A percentile compares a stretch with the other conserved stretches of the same genome.
These are phyloP conservation scores for Corniculantispora saksenae DNA, from an alignment of 2,329 filamentous ascomycete genomes.

Conservation along the genomic window DNA sequence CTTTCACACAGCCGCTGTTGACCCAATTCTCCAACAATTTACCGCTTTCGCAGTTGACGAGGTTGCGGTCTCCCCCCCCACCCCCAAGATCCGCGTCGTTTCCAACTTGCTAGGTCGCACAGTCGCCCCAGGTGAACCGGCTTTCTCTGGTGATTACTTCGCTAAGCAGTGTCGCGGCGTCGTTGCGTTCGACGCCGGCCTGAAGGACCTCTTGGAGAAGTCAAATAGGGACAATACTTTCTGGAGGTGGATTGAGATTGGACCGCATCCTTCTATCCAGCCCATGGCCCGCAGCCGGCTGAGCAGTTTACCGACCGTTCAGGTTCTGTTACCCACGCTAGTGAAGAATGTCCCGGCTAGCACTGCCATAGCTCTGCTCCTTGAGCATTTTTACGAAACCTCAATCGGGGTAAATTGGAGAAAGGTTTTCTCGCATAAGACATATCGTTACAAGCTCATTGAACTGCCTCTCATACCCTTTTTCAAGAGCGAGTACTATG, in stretches of 20 bases:
- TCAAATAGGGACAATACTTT: neutral
- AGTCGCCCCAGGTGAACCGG: neutral
- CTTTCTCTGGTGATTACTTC: neutral
- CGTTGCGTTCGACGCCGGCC: neutral
- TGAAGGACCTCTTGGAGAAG: neutral
- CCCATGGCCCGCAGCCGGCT: neutral
- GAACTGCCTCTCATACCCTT: neutral
- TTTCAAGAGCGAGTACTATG: neutral
- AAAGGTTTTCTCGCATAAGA: neutral
- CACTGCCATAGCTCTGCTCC: neutral
- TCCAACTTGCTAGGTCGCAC: conserved; percentile 23
- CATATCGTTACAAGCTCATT: neutral
- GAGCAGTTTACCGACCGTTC: neutral
- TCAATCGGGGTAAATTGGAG: neutral
- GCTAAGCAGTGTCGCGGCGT: neutral
- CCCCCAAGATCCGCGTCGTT: conserved; percentile 20
- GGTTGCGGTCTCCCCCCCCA: neutral
- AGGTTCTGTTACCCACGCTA: neutral
- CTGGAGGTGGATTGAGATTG: neutral
- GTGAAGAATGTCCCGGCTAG: neutral
- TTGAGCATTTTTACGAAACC: neutral
- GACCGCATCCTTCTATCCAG: neutral
- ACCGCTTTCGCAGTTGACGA: conserved; percentile 12
- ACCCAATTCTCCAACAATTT: conserved; percentile 27
- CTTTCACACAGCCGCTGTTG: conserved; percentile 33